Evolutionary conservation across 352 stramenopile genomes (phyloP).

Genomic region (Phytophthora constricta): DNA sequence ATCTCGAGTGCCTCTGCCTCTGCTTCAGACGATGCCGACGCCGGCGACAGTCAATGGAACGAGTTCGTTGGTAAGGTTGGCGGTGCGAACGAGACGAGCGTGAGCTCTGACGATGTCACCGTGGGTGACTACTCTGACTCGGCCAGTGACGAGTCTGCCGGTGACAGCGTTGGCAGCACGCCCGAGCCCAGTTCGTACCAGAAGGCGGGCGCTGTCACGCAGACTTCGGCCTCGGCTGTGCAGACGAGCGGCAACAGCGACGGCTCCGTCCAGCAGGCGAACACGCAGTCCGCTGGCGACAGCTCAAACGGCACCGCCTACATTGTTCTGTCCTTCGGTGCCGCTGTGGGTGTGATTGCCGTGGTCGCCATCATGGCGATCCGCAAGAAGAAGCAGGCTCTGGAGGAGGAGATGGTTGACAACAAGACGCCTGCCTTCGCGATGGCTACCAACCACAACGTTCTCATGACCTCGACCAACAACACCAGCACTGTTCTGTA

Average conservation of each 20-base stretch:
- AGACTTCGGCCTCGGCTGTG: conserved; percentile 10
- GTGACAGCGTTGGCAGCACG: conserved; percentile 7
- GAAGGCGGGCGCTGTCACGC: conserved; percentile 12
- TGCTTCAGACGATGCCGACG: conserved; percentile 14
- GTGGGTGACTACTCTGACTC: conserved; percentile 10
- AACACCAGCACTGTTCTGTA: conserved; percentile 53
- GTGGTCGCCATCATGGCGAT: conserved; percentile 55
- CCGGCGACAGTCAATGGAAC: conserved; percentile 26
- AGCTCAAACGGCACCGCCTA: conserved; percentile 5
- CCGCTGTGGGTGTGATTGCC: conserved; percentile 37
- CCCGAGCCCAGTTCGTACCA: conserved; percentile 15
- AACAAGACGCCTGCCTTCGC: conserved; percentile 54
- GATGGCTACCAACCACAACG: conserved; percentile 27
- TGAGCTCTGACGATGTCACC: conserved; percentile 15
- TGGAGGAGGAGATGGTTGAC: conserved; percentile 54
- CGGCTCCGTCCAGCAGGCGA: conserved; percentile 32
- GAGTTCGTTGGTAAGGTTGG: conserved; percentile 32
- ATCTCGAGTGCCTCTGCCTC: conserved; percentile 22
- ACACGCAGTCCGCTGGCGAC: conserved; percentile 30
- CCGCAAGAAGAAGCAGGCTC: conserved; percentile 62
- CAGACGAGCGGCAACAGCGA: conserved; percentile 17
- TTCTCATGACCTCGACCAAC: conserved; percentile 61
- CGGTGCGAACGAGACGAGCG: conserved; percentile 21
- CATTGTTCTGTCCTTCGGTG: conserved; percentile 28
- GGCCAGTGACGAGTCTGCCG: conserved; percentile 12